These are phyloP conservation scores for Boletus sp. DNA, from an alignment of 768 basidiomycete genomes.

Conservation along the genomic window DNA sequence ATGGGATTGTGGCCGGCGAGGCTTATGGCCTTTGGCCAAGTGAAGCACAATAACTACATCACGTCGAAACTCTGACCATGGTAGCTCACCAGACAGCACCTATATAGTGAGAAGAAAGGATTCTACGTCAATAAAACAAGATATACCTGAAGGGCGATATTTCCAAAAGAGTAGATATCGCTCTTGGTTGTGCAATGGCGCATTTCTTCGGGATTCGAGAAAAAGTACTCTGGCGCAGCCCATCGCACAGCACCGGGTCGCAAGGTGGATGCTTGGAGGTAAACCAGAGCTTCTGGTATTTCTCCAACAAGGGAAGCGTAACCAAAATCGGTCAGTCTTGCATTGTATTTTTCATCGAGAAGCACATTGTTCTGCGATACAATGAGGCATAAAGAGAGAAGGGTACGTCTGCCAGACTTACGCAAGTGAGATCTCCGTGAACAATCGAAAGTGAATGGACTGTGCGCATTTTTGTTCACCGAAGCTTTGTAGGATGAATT, in stretches of 20 bases:
- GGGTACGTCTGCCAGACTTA: background rate
- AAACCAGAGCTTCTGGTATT: conserved; percentile 1
- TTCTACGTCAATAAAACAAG: background rate
- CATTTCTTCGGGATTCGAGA: background rate
- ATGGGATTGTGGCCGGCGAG: conserved; percentile 4
- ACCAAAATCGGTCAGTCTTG: conserved; percentile 8
- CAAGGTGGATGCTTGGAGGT: conserved; percentile 4
- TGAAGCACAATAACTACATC: background rate
- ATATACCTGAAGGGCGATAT: conserved; percentile 3
- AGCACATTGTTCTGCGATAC: conserved; percentile 5
- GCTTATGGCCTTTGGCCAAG: conserved; percentile 2
- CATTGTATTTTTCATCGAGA: background rate
- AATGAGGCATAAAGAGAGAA: background rate
- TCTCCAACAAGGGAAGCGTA: conserved; percentile 6
- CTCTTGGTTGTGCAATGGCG: background rate
- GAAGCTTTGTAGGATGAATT: background rate
- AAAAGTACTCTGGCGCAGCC: conserved; percentile 8
- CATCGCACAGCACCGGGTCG: conserved; percentile 3
- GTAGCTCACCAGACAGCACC: conserved; percentile 2
- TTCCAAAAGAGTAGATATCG: conserved; percentile 12
- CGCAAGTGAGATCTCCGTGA: conserved; percentile 8
- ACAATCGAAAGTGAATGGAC: conserved; percentile 5
- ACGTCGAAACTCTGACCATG: conserved; percentile 5
- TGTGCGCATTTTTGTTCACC: background rate
- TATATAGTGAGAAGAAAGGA: background rate